phyloP scores from a whole-genome alignment of 148 eudicot genomes.

The Heliamphora exappendiculata region DNA sequence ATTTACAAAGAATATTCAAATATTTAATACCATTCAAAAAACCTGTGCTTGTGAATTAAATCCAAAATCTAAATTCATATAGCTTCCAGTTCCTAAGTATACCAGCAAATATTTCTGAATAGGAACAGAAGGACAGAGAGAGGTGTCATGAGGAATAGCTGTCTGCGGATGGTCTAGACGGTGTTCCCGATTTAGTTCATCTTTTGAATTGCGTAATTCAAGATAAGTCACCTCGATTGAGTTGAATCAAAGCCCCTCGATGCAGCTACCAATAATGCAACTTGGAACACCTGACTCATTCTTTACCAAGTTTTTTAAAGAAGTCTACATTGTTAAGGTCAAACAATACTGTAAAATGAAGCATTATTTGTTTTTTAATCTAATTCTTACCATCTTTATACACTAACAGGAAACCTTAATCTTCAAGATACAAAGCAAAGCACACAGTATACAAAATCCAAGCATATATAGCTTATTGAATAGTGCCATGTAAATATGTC shows the following conservation, averaged over 20 bases:
- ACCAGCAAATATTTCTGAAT: background rate
- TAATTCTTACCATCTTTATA: background rate
- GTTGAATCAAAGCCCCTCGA: background rate
- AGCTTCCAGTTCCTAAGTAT: background rate
- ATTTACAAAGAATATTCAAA: too few relatives aligned
- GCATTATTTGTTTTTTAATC: background rate
- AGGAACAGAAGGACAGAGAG: background rate
- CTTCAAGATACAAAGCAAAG: background rate
- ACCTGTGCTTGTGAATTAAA: too few relatives aligned
- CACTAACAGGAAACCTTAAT: background rate
- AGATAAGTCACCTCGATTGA: background rate
- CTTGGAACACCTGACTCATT: background rate
- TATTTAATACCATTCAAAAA: too few relatives aligned
- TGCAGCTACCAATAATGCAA: background rate
- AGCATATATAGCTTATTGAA: background rate
- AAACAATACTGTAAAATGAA: background rate
- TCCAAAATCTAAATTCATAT: background rate
- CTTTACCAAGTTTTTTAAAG: background rate
- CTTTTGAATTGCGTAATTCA: background rate
- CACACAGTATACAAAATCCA: background rate
- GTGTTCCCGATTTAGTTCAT: background rate
- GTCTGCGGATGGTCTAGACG: background rate
- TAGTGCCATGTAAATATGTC: background rate
- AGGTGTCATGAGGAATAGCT: background rate
- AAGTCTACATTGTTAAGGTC: background rate